These are phyloP conservation scores for Geranium brycei DNA, from an alignment of 345 rosid species.

Conservation along the genomic window DNA sequence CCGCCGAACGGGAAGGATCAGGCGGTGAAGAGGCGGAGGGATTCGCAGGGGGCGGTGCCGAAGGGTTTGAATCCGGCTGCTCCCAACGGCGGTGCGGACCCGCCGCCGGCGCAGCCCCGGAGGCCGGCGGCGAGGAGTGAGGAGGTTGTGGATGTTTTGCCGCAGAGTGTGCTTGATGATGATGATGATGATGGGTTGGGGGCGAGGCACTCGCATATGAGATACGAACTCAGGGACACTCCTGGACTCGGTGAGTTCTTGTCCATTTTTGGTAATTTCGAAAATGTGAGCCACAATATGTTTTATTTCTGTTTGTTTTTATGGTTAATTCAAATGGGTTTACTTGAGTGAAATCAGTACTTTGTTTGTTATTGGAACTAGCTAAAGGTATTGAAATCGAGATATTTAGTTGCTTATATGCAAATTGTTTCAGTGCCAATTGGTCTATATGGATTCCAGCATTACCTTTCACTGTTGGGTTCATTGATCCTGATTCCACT, in stretches of 20 bases:
- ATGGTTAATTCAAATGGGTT: not conserved
- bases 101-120: slow-evolving; percentile 20
- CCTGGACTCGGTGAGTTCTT: slow-evolving; percentile 83
- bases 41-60: slow-evolving; percentile 45
- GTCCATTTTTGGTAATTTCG: not conserved
- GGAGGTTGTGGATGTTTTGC: slow-evolving; percentile 49
- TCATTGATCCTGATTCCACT: slow-evolving; percentile 84
- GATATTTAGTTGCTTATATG: not conserved
- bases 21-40: slow-evolving; percentile 65
- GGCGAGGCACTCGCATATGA: slow-evolving; percentile 62
- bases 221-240: slow-evolving; percentile 73
- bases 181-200: slow-evolving; percentile 48
- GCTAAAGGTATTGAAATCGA: not conserved
- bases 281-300: not conserved
- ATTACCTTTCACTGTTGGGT: slow-evolving; percentile 80
- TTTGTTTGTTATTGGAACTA: not conserved
- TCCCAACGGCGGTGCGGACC: slow-evolving; percentile 31
- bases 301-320: not conserved
- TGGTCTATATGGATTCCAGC: slow-evolving; percentile 90
- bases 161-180: slow-evolving; percentile 37
- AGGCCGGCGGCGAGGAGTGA: slow-evolving; percentile 48
- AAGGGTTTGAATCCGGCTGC: slow-evolving; percentile 33
- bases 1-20: slow-evolving; percentile 37
- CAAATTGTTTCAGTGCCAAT: slow-evolving; percentile 53
- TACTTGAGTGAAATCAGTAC: not conserved